Percentiles rank a stretch among this genome's conserved stretches.
phyloP scores from a whole-genome alignment of 352 stramenopile species.

The Pilasporangium apinafurcum region DNA sequence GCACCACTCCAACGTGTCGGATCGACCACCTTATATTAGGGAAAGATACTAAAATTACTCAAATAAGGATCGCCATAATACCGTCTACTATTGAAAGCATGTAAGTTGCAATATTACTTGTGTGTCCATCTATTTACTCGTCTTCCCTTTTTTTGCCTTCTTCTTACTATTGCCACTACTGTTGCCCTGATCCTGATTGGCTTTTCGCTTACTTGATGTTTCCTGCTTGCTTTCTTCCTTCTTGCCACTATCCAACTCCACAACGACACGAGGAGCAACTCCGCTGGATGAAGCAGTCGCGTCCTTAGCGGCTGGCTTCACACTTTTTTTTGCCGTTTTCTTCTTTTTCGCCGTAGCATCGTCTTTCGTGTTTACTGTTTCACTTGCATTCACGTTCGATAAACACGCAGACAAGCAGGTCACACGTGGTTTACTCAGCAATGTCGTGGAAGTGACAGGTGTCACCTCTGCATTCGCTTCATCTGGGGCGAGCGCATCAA shows the following conservation, averaged over 20 bases:
- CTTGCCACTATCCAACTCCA: slow-evolving; percentile 42
- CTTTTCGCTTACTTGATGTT: slow-evolving; percentile 9
- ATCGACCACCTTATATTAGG: too few species aligned
- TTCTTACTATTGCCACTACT: background rate
- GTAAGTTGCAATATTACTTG: too few species aligned
- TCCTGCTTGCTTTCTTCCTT: slow-evolving; percentile 1
- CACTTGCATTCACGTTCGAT: too few species aligned
- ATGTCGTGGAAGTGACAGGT: slow-evolving; percentile 49
- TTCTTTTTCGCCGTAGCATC: slow-evolving; percentile 11
- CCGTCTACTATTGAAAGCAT: too few species aligned
- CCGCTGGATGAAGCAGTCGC: slow-evolving; percentile 12
- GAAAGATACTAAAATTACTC: too few species aligned
- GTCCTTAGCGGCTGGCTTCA: slow-evolving; percentile 11
- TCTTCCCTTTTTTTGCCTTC: slow-evolving; percentile 3
- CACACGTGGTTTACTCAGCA: slow-evolving; percentile 69
- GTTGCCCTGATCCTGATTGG: too few species aligned
- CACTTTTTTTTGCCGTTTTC: slow-evolving; percentile 35
- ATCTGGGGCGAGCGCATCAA: slow-evolving; percentile 40
- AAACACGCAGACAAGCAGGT: slow-evolving; percentile 70
- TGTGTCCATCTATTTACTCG: too few species aligned
- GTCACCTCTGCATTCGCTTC: slow-evolving; percentile 47
- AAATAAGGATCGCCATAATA: too few species aligned
- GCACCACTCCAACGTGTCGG: too few species aligned
- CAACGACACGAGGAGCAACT: slow-evolving; percentile 49
- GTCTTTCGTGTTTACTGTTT: slow-evolving; percentile 10